Percentiles rank a stretch among this genome's conserved stretches.
Conservation (phyloP, 2,329 filamentous ascomycete genomes). For the Pezicula carpinea region DNA sequence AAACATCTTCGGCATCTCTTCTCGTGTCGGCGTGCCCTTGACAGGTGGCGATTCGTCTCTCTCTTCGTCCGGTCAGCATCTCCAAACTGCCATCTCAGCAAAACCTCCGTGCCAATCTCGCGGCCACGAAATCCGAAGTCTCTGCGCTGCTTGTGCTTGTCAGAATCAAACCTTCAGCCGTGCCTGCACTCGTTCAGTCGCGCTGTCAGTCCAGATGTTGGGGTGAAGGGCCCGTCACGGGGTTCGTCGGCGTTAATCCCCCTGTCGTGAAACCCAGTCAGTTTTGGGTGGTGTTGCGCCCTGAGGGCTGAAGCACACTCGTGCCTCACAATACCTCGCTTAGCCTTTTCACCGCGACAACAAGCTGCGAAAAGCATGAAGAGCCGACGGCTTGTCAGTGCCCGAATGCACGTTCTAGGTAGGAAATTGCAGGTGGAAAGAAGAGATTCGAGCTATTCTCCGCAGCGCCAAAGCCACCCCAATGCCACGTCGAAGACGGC, state of each 20-base stretch:
- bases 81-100: background rate
- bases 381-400: slow-evolving; percentile 1
- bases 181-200: too few relatives aligned
- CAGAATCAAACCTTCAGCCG: too few relatives aligned
- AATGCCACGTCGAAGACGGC: too few relatives aligned
- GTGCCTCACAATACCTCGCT: slow-evolving; percentile 19
- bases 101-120: background rate
- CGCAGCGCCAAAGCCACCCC: slow-evolving; percentile 1
- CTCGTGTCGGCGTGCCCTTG: too few relatives aligned
- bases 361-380: too few relatives aligned
- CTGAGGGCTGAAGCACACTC: slow-evolving; percentile 14
- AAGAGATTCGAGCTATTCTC: background rate
- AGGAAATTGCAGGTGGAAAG: background rate
- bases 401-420: slow-evolving; percentile 7
- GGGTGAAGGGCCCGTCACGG: too few relatives aligned
- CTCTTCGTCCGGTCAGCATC: too few relatives aligned
- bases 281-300: slow-evolving; percentile 16
- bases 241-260: background rate
- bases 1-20: too few relatives aligned
- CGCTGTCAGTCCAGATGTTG: too few relatives aligned
- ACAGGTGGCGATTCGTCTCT: too few relatives aligned
- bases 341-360: slow-evolving; percentile 6
- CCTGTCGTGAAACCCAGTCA: slow-evolving; percentile 15
- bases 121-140: too few relatives aligned
- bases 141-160: too few relatives aligned